Evolutionary conservation across 2,329 filamentous ascomycete genomes (phyloP).

Genomic region (Penicillium sp.): DNA sequence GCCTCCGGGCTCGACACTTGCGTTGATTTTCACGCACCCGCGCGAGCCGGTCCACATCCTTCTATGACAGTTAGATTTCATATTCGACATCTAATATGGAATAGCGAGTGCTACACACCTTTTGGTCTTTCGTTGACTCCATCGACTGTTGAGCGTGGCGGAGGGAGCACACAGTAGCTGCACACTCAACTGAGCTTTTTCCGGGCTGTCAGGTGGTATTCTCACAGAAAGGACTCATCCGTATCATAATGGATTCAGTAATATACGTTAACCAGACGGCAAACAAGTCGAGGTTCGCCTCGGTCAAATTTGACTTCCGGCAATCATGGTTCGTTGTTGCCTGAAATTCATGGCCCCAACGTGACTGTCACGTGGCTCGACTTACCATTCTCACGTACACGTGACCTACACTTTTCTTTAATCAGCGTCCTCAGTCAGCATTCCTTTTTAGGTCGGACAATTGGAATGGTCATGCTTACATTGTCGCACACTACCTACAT

Average conservation of each 20-base stretch:
- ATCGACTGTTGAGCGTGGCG: not conserved
- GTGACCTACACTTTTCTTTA: too few species aligned
- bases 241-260: not conserved
- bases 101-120: conserved; percentile 9
- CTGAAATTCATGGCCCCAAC: not conserved
- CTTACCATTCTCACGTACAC: too few species aligned
- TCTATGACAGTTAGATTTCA: conserved; percentile 5
- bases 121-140: conserved; percentile 7
- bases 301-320: not conserved
- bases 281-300: not conserved
- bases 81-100: not conserved
- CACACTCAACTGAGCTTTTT: not conserved
- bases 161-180: too few species aligned
- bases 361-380: not conserved
- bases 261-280: not conserved
- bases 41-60: conserved; percentile 39
- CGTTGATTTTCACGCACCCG: conserved; percentile 40
- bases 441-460: too few species aligned
- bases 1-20: conserved; percentile 36
- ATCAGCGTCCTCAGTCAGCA: too few species aligned
- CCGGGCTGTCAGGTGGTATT: not conserved
- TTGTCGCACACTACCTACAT: too few species aligned
- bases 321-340: not conserved
- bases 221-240: not conserved
- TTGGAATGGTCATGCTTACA: too few species aligned